A percentile compares a stretch with the other conserved stretches of the same genome.
Conservation (phyloP, 2,329 filamentous ascomycete species). For the Lecanicillium sp. region DNA sequence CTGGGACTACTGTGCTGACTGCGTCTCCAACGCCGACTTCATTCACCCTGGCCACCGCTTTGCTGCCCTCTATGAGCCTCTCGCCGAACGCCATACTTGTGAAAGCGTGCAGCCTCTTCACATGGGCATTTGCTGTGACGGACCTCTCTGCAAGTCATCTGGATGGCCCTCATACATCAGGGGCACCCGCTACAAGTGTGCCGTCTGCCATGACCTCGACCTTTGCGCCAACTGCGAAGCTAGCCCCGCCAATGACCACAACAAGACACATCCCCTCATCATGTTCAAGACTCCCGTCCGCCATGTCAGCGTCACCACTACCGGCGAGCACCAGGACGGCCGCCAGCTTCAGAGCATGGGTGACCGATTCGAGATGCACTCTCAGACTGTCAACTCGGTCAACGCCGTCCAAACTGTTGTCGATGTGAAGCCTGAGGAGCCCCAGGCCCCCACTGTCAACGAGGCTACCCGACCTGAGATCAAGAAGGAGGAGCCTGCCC, state of each 20-base stretch:
- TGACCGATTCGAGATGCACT: slow-evolving; percentile 44
- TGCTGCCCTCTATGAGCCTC: slow-evolving; percentile 74
- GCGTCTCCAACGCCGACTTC: slow-evolving; percentile 58
- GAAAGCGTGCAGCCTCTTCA: slow-evolving; percentile 47
- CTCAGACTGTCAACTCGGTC: slow-evolving; percentile 39
- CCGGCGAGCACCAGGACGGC: slow-evolving; percentile 68
- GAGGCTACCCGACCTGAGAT: slow-evolving; percentile 20
- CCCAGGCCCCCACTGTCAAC: slow-evolving; percentile 24
- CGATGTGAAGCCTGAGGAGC: slow-evolving; percentile 59
- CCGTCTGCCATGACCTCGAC: slow-evolving; percentile 89
- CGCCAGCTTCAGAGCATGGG: slow-evolving; percentile 64
- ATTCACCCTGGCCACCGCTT: slow-evolving; percentile 84
- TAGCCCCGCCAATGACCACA: slow-evolving; percentile 75
- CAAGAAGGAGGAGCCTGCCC: slow-evolving; percentile 17
- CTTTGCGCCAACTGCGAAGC: slow-evolving; percentile 95
- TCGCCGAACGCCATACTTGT: slow-evolving; percentile 29
- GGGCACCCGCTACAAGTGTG: slow-evolving; percentile 92
- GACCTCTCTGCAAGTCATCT: slow-evolving; percentile 66
- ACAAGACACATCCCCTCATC: slow-evolving; percentile 92
- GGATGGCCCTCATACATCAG: slow-evolving; percentile 65
- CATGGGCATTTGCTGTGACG: slow-evolving; percentile 88
- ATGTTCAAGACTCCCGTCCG: slow-evolving; percentile 94
- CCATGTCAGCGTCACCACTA: slow-evolving; percentile 79
- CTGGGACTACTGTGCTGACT: slow-evolving; percentile 88
- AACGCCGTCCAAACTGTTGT: slow-evolving; percentile 64